A percentile compares a stretch with the other conserved stretches of the same genome.
phyloP scores from a whole-genome alignment of 2,329 filamentous ascomycete species.

The Trichoderma brevicompactum region DNA sequence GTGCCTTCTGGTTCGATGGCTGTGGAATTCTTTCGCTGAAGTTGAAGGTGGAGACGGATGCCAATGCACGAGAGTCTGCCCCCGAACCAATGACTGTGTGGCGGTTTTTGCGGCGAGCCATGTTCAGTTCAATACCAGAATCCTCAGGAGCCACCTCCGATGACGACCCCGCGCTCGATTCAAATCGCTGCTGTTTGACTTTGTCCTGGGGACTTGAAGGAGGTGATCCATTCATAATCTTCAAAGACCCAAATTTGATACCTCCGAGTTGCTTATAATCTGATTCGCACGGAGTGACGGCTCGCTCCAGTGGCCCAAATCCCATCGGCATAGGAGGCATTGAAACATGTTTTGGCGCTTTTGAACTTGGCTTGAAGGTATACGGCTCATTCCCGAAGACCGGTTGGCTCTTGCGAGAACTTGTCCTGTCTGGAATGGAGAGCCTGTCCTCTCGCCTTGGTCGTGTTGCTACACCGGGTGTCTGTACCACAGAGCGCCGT shows the following conservation, averaged over 20 bases:
- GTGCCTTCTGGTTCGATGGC: not conserved
- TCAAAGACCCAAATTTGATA: conserved; percentile 65
- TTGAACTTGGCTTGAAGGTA: conserved; percentile 2
- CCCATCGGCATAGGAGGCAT: conserved; percentile 38
- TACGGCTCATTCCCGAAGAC: conserved; percentile 27
- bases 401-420: conserved; percentile 46
- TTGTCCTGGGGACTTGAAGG: conserved; percentile 42
- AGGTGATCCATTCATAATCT: conserved; percentile 65
- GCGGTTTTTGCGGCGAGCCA: conserved; percentile 13
- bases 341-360: conserved; percentile 40
- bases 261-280: conserved; percentile 65
- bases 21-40: not conserved
- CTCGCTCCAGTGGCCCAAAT: conserved; percentile 34
- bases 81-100: not conserved
- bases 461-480: conserved; percentile 56
- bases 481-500: conserved; percentile 53
- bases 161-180: not conserved
- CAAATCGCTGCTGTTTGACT: not conserved
- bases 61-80: conserved; percentile 27
- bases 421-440: conserved; percentile 38
- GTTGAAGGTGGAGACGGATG: not conserved
- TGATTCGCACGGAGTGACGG: conserved; percentile 52
- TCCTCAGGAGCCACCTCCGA: not conserved
- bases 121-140: conserved; percentile 7
- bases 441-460: conserved; percentile 34